Evolutionary conservation across 768 basidiomycete genomes (phyloP).

Genomic region (Tylopilus rubrobrunneus): DNA sequence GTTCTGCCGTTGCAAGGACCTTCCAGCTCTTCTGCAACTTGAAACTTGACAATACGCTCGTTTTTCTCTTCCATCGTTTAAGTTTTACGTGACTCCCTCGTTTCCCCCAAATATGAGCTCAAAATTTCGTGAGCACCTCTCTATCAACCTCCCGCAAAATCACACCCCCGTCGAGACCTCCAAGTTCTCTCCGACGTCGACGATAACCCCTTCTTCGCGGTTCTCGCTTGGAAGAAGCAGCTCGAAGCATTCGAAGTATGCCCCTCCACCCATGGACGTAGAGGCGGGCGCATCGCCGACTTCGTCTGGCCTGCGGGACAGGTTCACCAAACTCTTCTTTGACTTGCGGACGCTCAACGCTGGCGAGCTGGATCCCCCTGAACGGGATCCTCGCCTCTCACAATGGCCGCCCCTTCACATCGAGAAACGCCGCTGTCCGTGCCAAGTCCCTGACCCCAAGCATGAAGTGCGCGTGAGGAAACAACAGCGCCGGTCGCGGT

Average conservation of each 20-base stretch:
- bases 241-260: conserved; percentile 6
- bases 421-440: conserved; percentile 31
- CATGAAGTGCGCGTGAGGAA: conserved; percentile 20
- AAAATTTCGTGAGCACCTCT: conserved; percentile 31
- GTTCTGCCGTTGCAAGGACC: conserved; percentile 11
- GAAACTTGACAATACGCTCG: conserved; percentile 8
- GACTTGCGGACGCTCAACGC: conserved; percentile 30
- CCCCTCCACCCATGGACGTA: conserved; percentile 18
- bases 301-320: conserved; percentile 26
- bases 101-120: conserved; percentile 20
- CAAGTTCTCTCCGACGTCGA: conserved; percentile 44
- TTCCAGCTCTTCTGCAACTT: not conserved
- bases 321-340: conserved; percentile 36
- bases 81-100: not conserved
- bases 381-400: conserved; percentile 18
- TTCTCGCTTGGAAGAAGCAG: conserved; percentile 21
- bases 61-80: not conserved
- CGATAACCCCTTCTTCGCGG: conserved; percentile 27
- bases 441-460: conserved; percentile 21
- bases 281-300: conserved; percentile 21
- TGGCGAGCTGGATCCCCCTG: conserved; percentile 25
- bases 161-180: conserved; percentile 29
- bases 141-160: conserved; percentile 13
- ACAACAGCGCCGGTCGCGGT: conserved; percentile 30
- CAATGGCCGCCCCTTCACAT: conserved; percentile 40